Evolutionary conservation across 2,329 filamentous ascomycete genomes (phyloP).

Genomic region (Drechslera avenae): DNA sequence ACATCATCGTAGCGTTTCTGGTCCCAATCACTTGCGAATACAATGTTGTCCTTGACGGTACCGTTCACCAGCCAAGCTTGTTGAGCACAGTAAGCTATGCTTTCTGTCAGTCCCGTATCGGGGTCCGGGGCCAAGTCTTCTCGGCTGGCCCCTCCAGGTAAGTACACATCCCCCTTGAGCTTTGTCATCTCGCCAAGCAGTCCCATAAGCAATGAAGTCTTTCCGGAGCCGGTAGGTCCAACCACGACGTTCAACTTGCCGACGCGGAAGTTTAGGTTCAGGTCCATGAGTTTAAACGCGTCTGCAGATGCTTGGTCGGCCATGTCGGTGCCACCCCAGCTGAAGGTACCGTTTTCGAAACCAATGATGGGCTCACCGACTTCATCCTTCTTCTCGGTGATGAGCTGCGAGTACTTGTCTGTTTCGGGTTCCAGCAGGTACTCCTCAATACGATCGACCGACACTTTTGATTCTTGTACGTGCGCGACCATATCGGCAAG

Average conservation of each 20-base stretch:
- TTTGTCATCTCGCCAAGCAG: slow-evolving; percentile 95
- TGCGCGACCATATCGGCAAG: slow-evolving; percentile 98
- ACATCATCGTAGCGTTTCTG: slow-evolving; percentile 85
- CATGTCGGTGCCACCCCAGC: slow-evolving; percentile 73
- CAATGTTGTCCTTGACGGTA: slow-evolving; percentile 92
- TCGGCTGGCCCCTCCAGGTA: slow-evolving; percentile 83
- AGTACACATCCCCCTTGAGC: slow-evolving; percentile 76
- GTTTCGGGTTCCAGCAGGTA: slow-evolving; percentile 94
- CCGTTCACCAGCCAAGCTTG: slow-evolving; percentile 97
- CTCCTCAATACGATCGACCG: slow-evolving; percentile 93
- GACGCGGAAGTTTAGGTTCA: slow-evolving; percentile 81
- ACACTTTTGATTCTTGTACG: slow-evolving; percentile 96
- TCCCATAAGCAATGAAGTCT: slow-evolving; percentile 95
- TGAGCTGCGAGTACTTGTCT: slow-evolving; percentile 88
- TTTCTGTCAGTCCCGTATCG: slow-evolving; percentile 85
- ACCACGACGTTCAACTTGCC: slow-evolving; percentile 91
- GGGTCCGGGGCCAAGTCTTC: slow-evolving; percentile 83
- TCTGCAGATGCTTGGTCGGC: slow-evolving; percentile 64
- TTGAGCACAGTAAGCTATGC: slow-evolving; percentile 94
- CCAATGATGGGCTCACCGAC: slow-evolving; percentile 77
- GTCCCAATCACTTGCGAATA: slow-evolving; percentile 83
- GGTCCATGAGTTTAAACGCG: slow-evolving; percentile 76
- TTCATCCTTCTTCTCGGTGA: slow-evolving; percentile 69
- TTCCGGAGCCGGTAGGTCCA: slow-evolving; percentile 91
- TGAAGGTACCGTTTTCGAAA: slow-evolving; percentile 81